phyloP scores from a whole-genome alignment of 805 yeast genomes.

The Henningerozyma blattae region DNA sequence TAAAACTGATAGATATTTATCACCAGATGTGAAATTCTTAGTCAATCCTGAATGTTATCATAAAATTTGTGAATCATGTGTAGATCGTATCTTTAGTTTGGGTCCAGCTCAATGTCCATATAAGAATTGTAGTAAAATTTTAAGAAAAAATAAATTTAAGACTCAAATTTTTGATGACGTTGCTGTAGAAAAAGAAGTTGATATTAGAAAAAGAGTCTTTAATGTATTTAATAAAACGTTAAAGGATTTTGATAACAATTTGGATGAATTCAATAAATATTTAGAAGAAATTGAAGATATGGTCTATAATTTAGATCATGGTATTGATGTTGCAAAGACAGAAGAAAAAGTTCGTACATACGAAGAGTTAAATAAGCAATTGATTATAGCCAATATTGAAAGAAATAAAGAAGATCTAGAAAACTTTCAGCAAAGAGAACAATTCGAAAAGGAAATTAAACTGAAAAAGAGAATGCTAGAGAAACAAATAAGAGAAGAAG shows the following conservation, averaged over 20 bases:
- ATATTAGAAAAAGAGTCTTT: conserved; percentile 68
- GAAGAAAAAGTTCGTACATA: conserved; percentile 55
- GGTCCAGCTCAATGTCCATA: conserved; percentile 98
- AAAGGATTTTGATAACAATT: conserved; percentile 48
- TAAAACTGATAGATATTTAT: conserved; percentile 84
- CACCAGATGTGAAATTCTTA: conserved; percentile 84
- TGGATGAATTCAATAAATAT: conserved; percentile 59
- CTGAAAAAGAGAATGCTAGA: conserved; percentile 39
- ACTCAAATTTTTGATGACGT: conserved; percentile 88
- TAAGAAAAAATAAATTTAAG: conserved; percentile 83
- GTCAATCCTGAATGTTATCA: conserved; percentile 98
- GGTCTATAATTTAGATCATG: conserved; percentile 62
- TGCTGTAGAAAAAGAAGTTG: conserved; percentile 82
- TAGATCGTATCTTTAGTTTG: conserved; percentile 81
- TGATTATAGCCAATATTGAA: conserved; percentile 66
- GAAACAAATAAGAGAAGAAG: conserved; percentile 52
- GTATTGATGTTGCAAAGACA: conserved; percentile 55
- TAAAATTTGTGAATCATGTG: conserved; percentile 94
- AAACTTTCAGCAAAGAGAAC: conserved; percentile 49
- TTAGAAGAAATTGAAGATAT: conserved; percentile 75
- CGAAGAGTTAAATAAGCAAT: conserved; percentile 61
- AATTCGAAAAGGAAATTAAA: conserved; percentile 57
- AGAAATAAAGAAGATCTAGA: conserved; percentile 61
- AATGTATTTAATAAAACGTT: conserved; percentile 70
- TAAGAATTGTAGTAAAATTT: conserved; percentile 74